Evolutionary conservation across 768 basidiomycete species (phyloP), one percentile per base, ranked within the genome.

Genomic region (Russula vinacea): DNA sequence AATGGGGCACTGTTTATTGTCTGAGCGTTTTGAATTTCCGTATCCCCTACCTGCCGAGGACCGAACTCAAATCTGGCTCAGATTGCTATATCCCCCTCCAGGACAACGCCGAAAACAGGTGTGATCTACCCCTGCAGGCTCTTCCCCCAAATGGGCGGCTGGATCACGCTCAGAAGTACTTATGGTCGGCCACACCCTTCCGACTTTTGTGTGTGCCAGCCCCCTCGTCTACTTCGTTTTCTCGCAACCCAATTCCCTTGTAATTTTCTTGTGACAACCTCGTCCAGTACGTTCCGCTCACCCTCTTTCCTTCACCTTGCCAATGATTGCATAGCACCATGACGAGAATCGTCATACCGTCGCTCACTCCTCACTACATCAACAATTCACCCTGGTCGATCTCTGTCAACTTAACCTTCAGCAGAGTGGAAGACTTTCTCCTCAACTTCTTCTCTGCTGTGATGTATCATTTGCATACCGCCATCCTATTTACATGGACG

Each of bases 401-500:
- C 50, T 56, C 66, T 1, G 35, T 67, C 66, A 42, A 59, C 58
- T 40, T 58, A 56, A 53, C 65, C 44, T 66, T 66, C 56, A 51
- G 51, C 42, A 39, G 58, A 44, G 62, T 29, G 17, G 63, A 60
- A 26, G 35, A 51, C 47, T 51, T 50, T 37, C 53, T 65, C 35
- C 24, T 50, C 45, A 29, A 39, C 10, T 45, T 52, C 45, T 64
- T 56, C 58, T 60, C 69, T 54, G 32, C 58, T 10, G 62, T 52
- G 19, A 32, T n/a, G 44, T 64, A 67, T 32, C 64, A 71, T 40
- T 29, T 71, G 5, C 60, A 69, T 53, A 71, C 70, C 39, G 63
- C 68, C 24, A 62, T 73, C 32, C 62, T 73, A n/a, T 73, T 73
- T 57, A 73, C 73, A 14, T 70, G 69, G 68, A 68, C 72, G 24